Conservation (phyloP, 2,329 filamentous ascomycete genomes). For the Monosporascus sp. region DNA sequence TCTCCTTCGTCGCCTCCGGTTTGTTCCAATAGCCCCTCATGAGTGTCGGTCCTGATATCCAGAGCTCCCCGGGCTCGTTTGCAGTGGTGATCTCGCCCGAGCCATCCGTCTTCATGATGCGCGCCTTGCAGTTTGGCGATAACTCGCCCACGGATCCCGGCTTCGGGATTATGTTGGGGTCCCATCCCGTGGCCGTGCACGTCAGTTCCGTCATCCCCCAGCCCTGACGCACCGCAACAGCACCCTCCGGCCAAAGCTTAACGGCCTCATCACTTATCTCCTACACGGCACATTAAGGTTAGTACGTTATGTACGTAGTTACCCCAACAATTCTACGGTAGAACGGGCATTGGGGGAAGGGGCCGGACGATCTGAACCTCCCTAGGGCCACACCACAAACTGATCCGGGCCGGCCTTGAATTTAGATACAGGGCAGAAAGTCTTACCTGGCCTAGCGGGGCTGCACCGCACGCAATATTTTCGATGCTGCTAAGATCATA, state of each 20-base stretch:
- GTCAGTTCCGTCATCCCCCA: constrained; percentile 88
- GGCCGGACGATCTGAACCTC: background rate
- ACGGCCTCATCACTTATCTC: constrained; percentile 55
- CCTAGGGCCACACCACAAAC: background rate
- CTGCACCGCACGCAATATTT: constrained; percentile 58
- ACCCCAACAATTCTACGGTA: background rate
- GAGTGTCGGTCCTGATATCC: constrained; percentile 65
- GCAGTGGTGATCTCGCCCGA: constrained; percentile 42
- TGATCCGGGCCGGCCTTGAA: no score
- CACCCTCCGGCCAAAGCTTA: constrained; percentile 41
- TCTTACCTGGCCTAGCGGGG: constrained; percentile 47
- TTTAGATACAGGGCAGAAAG: background rate
- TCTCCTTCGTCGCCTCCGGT: constrained; percentile 58
- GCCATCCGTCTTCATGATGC: constrained; percentile 56
- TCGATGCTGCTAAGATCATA: constrained; percentile 65
- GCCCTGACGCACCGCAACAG: constrained; percentile 52
- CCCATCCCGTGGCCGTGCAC: constrained; percentile 62
- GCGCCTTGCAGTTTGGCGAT: constrained; percentile 62
- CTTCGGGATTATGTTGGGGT: constrained; percentile 40
- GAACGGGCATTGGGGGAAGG: background rate
- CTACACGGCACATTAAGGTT: background rate
- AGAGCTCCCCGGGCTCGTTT: constrained; percentile 63
- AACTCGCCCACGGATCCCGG: constrained; percentile 56
- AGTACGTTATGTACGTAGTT: background rate
- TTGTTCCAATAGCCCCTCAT: constrained; percentile 76